Base-by-base conservation (phyloP, 208 protist species). In the Zelonia costaricensis region DNA sequence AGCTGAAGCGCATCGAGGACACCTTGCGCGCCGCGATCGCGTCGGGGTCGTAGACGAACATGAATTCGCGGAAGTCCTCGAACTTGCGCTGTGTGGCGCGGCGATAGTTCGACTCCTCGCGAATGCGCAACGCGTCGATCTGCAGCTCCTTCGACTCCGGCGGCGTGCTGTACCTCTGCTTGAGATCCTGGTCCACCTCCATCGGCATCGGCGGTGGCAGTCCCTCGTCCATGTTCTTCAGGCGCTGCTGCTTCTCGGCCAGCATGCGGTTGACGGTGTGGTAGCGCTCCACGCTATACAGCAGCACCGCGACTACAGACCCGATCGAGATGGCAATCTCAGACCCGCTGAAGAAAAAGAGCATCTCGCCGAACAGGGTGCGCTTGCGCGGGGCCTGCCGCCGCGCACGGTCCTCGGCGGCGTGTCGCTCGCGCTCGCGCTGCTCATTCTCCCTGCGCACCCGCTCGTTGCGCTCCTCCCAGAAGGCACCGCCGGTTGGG, bases 21-120 rank as follows among this genome's bases (percentile, higher is more conserved):
- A 87, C 80, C 43, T 72, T 78, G 3, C 86, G 79, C 16, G 74
- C 68, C 3, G 74, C 76, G 18, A 87, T 71, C 9, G 76, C 82
- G 35, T 92, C 79, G 10, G 80, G 80, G 71, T 92, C 82, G 62
- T 84, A 78, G 15, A 88, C 75, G 56, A 87, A 92, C 55, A 92
- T 71, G 54, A 83, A 92, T 66, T 92, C 86, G 12, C 86, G 76
- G 43, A 92, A 87, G 59, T 92, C 85, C 23, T 84, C 76, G 46
- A 88, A 92, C 27, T 75, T 79, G 23, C 81, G 69, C 58, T 92
- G 85, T 15, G 85, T 92, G n/a, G 71, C 79, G 27, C 76, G 75
- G 42, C 85, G 71, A 63, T 92, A 76, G 46, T 71, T 60, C 0
- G 76, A 78, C 53, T 86, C 75, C 31, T 80, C 67, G n/a, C 62